These are phyloP conservation scores for Gelatoporia subvermispora DNA, from an alignment of 768 basidiomycete genomes.

Conservation along the genomic window DNA sequence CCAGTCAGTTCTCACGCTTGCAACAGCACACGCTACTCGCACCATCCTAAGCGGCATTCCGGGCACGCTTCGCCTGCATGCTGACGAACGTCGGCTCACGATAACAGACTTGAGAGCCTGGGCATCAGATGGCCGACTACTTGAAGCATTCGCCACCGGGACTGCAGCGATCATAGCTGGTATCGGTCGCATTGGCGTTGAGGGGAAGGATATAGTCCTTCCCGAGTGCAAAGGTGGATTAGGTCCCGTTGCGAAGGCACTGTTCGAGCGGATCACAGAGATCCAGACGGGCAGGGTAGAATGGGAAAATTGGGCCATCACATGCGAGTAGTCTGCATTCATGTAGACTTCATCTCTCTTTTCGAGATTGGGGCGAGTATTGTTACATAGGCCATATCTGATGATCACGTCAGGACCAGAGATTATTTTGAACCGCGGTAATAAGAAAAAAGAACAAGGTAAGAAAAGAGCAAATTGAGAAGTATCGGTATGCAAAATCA, in stretches of 20 bases:
- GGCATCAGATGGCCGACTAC: slow-evolving; percentile 52
- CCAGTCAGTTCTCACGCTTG: slow-evolving; percentile 73
- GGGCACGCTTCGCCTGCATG: slow-evolving; percentile 34
- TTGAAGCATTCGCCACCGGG: slow-evolving; percentile 84
- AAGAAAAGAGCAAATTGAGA: too few relatives aligned
- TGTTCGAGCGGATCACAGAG: slow-evolving; percentile 67
- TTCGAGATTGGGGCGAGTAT: too few relatives aligned
- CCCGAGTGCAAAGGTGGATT: slow-evolving; percentile 49
- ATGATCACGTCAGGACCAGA: too few relatives aligned
- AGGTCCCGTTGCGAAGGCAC: slow-evolving; percentile 57
- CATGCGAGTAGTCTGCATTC: neutral
- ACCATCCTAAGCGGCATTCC: slow-evolving; percentile 37
- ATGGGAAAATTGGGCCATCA: slow-evolving; percentile 63
- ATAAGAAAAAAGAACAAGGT: too few relatives aligned
- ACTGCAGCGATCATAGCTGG: slow-evolving; percentile 77
- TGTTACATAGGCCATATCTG: too few relatives aligned
- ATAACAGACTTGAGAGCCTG: slow-evolving; percentile 38
- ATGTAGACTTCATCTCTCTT: too few relatives aligned
- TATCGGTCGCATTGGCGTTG: slow-evolving; percentile 69
- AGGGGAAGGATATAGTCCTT: slow-evolving; percentile 56
- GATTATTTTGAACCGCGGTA: too few relatives aligned
- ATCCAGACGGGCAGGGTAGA: slow-evolving; percentile 67
- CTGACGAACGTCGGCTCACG: slow-evolving; percentile 41
- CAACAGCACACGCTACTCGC: slow-evolving; percentile 47
- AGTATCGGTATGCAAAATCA: too few relatives aligned